Evolutionary conservation across 2,329 filamentous ascomycete genomes (phyloP).

Genomic region (Trichoderma oligosporum): DNA sequence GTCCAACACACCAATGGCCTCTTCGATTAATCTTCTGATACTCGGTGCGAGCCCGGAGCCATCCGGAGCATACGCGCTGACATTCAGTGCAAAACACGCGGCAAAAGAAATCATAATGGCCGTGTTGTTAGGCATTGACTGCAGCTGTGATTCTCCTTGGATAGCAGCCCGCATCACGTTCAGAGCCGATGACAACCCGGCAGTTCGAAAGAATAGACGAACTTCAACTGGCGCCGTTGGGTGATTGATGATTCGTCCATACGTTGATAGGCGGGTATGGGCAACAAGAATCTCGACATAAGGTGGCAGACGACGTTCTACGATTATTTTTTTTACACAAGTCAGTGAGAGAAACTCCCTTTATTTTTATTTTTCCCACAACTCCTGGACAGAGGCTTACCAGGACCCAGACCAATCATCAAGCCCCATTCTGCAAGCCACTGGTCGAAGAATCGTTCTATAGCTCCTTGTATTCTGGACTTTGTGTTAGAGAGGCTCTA

Average conservation of each 20-base stretch:
- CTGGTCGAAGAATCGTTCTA: conserved; percentile 62
- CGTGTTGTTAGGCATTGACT: conserved; percentile 75
- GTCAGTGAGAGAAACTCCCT: neutral
- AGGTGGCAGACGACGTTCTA: conserved; percentile 57
- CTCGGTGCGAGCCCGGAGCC: conserved; percentile 59
- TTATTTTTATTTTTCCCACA: neutral
- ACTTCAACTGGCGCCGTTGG: conserved; percentile 67
- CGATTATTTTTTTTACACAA: neutral
- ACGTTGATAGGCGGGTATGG: conserved; percentile 70
- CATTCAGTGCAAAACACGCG: conserved; percentile 63
- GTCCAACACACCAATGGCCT: conserved; percentile 65
- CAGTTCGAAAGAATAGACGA: conserved; percentile 68
- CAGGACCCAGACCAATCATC: conserved; percentile 49
- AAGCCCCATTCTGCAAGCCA: conserved; percentile 63
- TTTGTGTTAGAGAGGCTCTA: conserved; percentile 18
- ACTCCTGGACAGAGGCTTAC: conserved; percentile 36
- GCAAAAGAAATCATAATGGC: conserved; percentile 77
- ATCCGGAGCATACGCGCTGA: conserved; percentile 56
- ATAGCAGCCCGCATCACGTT: conserved; percentile 72
- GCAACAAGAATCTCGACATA: conserved; percentile 73
- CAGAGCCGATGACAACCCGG: conserved; percentile 66
- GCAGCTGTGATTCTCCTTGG: conserved; percentile 64
- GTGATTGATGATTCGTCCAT: conserved; percentile 71
- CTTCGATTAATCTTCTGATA: conserved; percentile 61
- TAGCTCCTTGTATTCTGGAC: conserved; percentile 51